phyloP scores from a whole-genome alignment of 352 stramenopile species.

The Plasmopara halstedii region DNA sequence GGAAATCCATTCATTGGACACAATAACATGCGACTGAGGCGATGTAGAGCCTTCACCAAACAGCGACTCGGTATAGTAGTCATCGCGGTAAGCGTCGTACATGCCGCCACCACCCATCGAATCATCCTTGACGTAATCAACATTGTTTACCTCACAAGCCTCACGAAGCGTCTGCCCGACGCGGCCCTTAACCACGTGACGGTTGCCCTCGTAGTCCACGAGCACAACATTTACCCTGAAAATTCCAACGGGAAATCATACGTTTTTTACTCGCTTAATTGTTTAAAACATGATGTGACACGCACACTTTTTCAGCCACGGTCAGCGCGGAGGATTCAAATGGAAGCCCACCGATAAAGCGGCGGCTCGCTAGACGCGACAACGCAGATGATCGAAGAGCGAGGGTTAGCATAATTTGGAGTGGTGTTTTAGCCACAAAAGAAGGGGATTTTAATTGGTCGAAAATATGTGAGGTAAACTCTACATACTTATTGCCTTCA shows the following conservation, averaged over 20 bases:
- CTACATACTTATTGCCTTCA: neutral
- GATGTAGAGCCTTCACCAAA: slow-evolving; percentile 80
- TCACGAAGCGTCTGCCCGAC: slow-evolving; percentile 76
- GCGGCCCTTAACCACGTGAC: slow-evolving; percentile 75
- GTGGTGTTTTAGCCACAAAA: too few species aligned
- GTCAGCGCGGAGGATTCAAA: slow-evolving; percentile 30
- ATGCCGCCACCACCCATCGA: slow-evolving; percentile 68
- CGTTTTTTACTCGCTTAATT: neutral
- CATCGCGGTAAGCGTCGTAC: slow-evolving; percentile 51
- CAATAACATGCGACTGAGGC: slow-evolving; percentile 79
- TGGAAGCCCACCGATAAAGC: slow-evolving; percentile 50
- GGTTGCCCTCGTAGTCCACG: slow-evolving; percentile 83
- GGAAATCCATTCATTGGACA: slow-evolving; percentile 84
- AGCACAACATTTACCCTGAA: slow-evolving; percentile 76
- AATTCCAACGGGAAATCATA: slow-evolving; percentile 10
- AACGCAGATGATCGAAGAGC: slow-evolving; percentile 24
- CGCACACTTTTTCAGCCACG: slow-evolving; percentile 58
- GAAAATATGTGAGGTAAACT: too few species aligned
- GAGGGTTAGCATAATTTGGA: slow-evolving; percentile 49
- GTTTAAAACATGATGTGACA: slow-evolving; percentile 1
- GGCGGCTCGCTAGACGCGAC: slow-evolving; percentile 24
- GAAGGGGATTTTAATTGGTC: too few species aligned
- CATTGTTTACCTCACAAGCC: slow-evolving; percentile 73
- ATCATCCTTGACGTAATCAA: slow-evolving; percentile 79
- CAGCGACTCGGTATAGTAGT: slow-evolving; percentile 85